A percentile compares a stretch with the other conserved stretches of the same genome.
These are phyloP conservation scores for Paspalum notatum DNA, from an alignment of 176 grass and related monocot genomes.

Conservation along the genomic window DNA sequence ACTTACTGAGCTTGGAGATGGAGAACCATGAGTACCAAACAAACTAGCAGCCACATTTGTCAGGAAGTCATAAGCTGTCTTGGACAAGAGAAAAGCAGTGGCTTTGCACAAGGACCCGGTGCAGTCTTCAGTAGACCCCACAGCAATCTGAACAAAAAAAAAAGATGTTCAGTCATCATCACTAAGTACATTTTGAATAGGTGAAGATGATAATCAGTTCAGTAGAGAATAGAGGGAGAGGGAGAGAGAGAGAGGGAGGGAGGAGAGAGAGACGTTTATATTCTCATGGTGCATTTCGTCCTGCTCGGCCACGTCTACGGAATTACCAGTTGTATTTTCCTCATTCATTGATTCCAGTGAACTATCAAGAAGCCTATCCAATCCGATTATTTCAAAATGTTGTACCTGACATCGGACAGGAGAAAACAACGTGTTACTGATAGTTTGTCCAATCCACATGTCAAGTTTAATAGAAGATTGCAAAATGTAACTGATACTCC, in stretches of 20 bases:
- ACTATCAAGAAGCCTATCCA: slow-evolving; percentile 70
- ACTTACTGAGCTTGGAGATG: slow-evolving; percentile 58
- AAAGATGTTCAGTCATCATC: slow-evolving; percentile 17
- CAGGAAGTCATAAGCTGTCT: slow-evolving; percentile 70
- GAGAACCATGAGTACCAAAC: slow-evolving; percentile 55
- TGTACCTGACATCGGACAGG: slow-evolving; percentile 61
- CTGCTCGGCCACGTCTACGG: slow-evolving; percentile 43
- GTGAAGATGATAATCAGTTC: slow-evolving; percentile 10
- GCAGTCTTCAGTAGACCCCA: slow-evolving; percentile 59
- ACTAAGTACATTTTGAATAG: slow-evolving; percentile 19
- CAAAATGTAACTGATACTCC: neutral
- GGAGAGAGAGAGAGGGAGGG: neutral
- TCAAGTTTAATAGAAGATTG: slow-evolving; percentile 12
- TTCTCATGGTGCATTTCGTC: slow-evolving; percentile 50
- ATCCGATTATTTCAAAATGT: slow-evolving; percentile 82
- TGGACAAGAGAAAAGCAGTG: slow-evolving; percentile 58
- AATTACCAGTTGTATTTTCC: slow-evolving; percentile 41
- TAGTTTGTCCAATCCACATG: slow-evolving; percentile 6
- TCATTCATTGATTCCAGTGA: slow-evolving; percentile 44
- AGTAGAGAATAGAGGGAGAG: neutral
- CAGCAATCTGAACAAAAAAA: slow-evolving; percentile 47
- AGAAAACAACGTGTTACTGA: slow-evolving; percentile 29
- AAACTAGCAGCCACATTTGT: slow-evolving; percentile 63
- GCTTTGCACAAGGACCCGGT: slow-evolving; percentile 56
- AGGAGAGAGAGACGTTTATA: slow-evolving; percentile 46